Evolutionary conservation across 2,329 filamentous ascomycete genomes (phyloP).

Genomic region (Chrysoporthe cubensis): DNA sequence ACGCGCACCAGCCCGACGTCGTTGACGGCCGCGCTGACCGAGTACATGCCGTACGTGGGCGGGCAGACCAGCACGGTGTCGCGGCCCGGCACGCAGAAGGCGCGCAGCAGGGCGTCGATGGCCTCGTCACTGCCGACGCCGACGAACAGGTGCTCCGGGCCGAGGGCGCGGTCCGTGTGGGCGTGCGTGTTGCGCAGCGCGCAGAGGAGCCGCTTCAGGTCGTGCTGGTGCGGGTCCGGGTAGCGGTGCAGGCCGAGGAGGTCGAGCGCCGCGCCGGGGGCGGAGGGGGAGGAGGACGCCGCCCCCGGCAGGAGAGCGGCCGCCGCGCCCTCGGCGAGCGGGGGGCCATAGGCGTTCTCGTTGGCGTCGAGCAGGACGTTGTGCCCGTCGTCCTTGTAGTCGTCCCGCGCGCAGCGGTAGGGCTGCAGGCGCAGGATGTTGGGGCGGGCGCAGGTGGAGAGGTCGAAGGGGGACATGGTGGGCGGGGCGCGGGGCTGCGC

Average conservation of each 20-base stretch:
- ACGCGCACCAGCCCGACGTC: constrained; percentile 85
- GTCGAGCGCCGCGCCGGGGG: constrained; percentile 57
- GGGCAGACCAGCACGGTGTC: constrained; percentile 95
- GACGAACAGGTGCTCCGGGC: constrained; percentile 85
- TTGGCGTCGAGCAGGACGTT: constrained; percentile 97
- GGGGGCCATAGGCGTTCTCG: constrained; percentile 93
- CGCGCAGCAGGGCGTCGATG: constrained; percentile 90
- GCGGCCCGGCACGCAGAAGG: constrained; percentile 84
- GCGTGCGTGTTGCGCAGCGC: constrained; percentile 81
- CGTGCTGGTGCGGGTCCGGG: constrained; percentile 90
- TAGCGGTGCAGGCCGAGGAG: constrained; percentile 88
- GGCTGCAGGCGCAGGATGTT: constrained; percentile 79
- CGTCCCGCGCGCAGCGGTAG: constrained; percentile 83
- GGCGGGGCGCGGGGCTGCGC: background rate
- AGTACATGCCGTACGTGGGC: constrained; percentile 98
- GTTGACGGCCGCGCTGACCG: constrained; percentile 91
- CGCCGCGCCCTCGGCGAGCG: constrained; percentile 60
- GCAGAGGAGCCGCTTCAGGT: constrained; percentile 87
- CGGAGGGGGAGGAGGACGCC: background rate
- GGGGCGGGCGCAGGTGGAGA: constrained; percentile 73
- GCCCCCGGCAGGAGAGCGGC: constrained; percentile 44
- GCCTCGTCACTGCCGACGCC: constrained; percentile 97
- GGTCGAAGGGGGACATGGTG: constrained; percentile 68
- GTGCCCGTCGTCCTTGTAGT: constrained; percentile 98
- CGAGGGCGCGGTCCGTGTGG: constrained; percentile 75